Percentiles rank a stretch among this genome's conserved stretches.
phyloP scores from a whole-genome alignment of 768 basidiomycete species.

The Tephrocybe sp. region DNA sequence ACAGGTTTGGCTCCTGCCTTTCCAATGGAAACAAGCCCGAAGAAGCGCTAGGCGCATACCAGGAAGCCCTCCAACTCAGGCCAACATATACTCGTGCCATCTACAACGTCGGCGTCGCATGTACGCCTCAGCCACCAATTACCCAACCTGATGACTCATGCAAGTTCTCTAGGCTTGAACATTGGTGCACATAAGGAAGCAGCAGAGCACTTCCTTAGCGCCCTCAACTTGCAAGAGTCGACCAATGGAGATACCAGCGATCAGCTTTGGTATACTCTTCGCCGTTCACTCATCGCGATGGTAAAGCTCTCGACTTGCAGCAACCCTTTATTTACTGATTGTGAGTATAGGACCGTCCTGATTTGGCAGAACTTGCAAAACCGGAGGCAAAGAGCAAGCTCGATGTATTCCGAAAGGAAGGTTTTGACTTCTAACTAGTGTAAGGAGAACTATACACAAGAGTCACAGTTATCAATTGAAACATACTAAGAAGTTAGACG shows the following conservation, averaged over 20 bases:
- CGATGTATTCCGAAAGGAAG: conserved; percentile 74
- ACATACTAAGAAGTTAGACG: too few relatives aligned
- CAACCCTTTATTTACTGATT: conserved; percentile 3
- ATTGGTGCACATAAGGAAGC: conserved; percentile 96
- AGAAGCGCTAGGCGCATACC: conserved; percentile 87
- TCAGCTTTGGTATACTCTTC: conserved; percentile 88
- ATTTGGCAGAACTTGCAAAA: conserved; percentile 78
- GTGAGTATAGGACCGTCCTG: conserved; percentile 66
- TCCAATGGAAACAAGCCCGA: conserved; percentile 95
- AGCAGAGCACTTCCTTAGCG: conserved; percentile 92
- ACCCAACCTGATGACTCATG: conserved; percentile 3
- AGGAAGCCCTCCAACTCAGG: conserved; percentile 84
- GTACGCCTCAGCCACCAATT: conserved; percentile 45
- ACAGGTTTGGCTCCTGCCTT: conserved; percentile 89
- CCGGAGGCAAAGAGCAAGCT: conserved; percentile 61
- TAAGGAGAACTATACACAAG: conserved; percentile 16
- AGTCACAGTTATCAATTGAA: background rate
- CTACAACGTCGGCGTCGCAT: conserved; percentile 97
- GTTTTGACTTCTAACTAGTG: conserved; percentile 84
- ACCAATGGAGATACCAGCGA: conserved; percentile 72
- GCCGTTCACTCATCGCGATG: conserved; percentile 80
- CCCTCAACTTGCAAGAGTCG: conserved; percentile 75
- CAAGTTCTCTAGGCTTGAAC: conserved; percentile 69
- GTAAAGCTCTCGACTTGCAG: conserved; percentile 38
- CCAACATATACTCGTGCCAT: conserved; percentile 97